Conservation (phyloP, 2,329 filamentous ascomycete genomes). For the Colletotrichum zoysiae region DNA sequence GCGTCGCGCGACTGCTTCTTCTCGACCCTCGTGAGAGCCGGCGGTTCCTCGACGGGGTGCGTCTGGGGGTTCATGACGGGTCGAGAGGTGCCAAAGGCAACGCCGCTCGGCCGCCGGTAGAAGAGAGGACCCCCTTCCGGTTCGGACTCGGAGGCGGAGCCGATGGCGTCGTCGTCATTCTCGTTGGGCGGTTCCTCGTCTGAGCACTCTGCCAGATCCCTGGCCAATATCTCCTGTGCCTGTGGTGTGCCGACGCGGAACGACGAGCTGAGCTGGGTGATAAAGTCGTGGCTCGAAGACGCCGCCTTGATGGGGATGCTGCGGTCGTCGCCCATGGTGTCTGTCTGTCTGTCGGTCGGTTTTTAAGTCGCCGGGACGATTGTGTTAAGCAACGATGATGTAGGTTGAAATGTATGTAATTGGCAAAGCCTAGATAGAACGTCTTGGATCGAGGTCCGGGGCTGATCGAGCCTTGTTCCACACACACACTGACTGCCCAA, state of each 20-base stretch:
- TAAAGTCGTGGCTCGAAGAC: constrained; percentile 44
- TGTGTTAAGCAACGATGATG: background rate
- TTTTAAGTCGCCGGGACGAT: background rate
- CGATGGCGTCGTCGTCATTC: constrained; percentile 49
- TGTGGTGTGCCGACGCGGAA: constrained; percentile 74
- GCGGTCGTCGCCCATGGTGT: constrained; percentile 39
- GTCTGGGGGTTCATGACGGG: constrained; percentile 74
- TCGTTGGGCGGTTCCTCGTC: constrained; percentile 57
- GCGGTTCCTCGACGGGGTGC: constrained; percentile 52
- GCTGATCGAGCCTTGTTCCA: background rate
- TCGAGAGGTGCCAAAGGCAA: constrained; percentile 78
- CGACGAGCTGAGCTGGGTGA: constrained; percentile 57
- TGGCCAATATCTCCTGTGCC: constrained; percentile 73
- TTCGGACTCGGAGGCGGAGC: constrained; percentile 51
- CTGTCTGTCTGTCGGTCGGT: background rate
- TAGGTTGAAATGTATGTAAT: background rate
- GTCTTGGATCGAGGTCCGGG: background rate
- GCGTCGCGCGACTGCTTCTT: constrained; percentile 68
- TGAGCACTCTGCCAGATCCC: constrained; percentile 74
- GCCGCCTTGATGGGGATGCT: constrained; percentile 40
- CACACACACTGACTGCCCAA: background rate
- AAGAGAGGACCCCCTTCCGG: constrained; percentile 59
- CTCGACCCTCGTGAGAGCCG: constrained; percentile 66
- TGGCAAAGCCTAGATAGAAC: background rate
- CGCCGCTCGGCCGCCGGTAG: constrained; percentile 83